Conservation (phyloP, 495 filamentous ascomycete species). For the Aspergillus baeticus region DNA sequence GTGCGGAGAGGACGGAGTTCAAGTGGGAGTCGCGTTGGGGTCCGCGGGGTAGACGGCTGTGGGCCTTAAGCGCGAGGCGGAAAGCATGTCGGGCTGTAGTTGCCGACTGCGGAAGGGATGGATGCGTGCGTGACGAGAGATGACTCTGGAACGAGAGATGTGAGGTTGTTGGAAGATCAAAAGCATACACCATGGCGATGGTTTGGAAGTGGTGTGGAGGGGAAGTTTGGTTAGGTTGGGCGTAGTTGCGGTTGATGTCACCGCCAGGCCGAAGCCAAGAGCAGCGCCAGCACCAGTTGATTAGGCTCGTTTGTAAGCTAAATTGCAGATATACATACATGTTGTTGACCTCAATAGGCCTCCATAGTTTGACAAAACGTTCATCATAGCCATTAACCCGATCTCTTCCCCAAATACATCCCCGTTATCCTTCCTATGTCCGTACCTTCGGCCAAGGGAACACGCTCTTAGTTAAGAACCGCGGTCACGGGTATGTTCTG, state of each 20-base stretch:
- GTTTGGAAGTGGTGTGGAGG: conserved; percentile 14
- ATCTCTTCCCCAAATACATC: background rate
- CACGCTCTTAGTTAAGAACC: background rate
- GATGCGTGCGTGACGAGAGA: conserved; percentile 71
- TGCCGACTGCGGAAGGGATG: conserved; percentile 74
- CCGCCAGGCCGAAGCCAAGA: conserved; percentile 19
- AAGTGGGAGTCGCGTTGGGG: conserved; percentile 64
- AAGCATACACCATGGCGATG: conserved; percentile 77
- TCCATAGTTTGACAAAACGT: background rate
- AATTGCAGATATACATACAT: background rate
- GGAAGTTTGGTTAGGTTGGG: conserved; percentile 4
- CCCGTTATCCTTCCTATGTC: background rate
- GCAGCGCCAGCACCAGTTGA: background rate
- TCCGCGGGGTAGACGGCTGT: conserved; percentile 71
- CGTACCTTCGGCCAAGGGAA: background rate
- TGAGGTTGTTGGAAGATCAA: conserved; percentile 81
- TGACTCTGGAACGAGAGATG: conserved; percentile 72
- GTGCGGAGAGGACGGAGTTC: conserved; percentile 58
- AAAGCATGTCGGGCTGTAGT: conserved; percentile 78
- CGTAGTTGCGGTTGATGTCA: conserved; percentile 17
- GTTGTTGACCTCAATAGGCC: background rate
- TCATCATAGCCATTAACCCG: background rate
- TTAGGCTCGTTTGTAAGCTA: background rate
- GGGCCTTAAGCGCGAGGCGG: conserved; percentile 71
- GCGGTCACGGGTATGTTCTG: background rate